Conservation (phyloP, 768 basidiomycete genomes). For the Termitomyces sp. region DNA sequence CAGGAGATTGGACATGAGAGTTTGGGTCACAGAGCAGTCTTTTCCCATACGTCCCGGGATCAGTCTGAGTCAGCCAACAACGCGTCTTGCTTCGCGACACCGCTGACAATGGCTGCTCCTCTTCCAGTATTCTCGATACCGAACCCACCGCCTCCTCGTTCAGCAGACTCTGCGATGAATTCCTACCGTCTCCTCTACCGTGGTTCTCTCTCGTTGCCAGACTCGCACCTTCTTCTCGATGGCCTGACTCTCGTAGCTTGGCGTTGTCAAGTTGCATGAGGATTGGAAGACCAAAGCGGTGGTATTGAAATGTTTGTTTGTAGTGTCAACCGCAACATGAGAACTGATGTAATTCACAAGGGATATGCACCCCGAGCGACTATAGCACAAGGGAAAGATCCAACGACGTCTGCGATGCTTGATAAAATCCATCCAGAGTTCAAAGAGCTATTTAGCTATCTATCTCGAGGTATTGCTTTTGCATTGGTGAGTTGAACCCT, state of each 20-base stretch:
- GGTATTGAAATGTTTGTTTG: slow-evolving; percentile 34
- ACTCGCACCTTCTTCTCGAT: slow-evolving; percentile 69
- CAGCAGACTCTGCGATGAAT: slow-evolving; percentile 9
- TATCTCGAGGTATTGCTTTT: slow-evolving; percentile 47
- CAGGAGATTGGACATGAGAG: slow-evolving; percentile 14
- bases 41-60: neutral
- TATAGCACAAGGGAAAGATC: slow-evolving; percentile 46
- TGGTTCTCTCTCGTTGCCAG: slow-evolving; percentile 69
- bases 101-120: no score
- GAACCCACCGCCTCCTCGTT: slow-evolving; percentile 20
- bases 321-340: neutral
- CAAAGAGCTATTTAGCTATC: slow-evolving; percentile 44
- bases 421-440: slow-evolving; percentile 49
- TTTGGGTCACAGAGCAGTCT: neutral
- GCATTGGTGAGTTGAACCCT: slow-evolving; percentile 38
- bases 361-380: slow-evolving; percentile 69
- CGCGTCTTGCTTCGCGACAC: slow-evolving; percentile 10
- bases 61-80: slow-evolving; percentile 13
- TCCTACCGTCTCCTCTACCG: slow-evolving; percentile 67
- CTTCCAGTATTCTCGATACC: slow-evolving; percentile 13
- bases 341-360: slow-evolving; percentile 21
- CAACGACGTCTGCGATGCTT: slow-evolving; percentile 25
- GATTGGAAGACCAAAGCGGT: slow-evolving; percentile 51
- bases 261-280: slow-evolving; percentile 45
- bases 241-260: slow-evolving; percentile 66